A percentile compares a stretch with the other conserved stretches of the same genome.
These are phyloP conservation scores for Pythium chondricola DNA, from an alignment of 352 stramenopile genomes.

Conservation along the genomic window DNA sequence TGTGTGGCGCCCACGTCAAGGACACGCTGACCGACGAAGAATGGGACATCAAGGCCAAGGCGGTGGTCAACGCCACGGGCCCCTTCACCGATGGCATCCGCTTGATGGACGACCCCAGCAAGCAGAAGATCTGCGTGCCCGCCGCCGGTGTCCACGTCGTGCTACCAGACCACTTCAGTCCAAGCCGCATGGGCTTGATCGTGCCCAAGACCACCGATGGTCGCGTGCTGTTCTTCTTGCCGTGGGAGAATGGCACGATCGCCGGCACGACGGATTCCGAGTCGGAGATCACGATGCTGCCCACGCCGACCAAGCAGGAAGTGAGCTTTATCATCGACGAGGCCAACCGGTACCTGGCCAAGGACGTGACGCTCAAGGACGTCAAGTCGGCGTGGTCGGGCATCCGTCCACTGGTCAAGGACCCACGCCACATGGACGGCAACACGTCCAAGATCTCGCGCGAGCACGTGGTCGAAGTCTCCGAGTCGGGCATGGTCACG, in stretches of 20 bases:
- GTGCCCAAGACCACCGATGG: constrained; percentile 95
- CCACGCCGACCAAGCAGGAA: constrained; percentile 88
- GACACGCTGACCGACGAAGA: constrained; percentile 86
- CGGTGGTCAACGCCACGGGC: constrained; percentile 93
- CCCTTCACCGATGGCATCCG: constrained; percentile 90
- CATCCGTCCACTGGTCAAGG: constrained; percentile 91
- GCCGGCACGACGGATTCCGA: constrained; percentile 91
- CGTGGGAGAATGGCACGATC: constrained; percentile 93
- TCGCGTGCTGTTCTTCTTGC: constrained; percentile 93
- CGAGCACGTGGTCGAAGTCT: constrained; percentile 93
- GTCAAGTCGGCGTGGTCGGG: constrained; percentile 94
- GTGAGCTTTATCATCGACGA: constrained; percentile 95
- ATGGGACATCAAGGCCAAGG: constrained; percentile 86
- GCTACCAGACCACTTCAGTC: constrained; percentile 93
- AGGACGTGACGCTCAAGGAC: constrained; percentile 86
- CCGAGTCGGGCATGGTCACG: constrained; percentile 87
- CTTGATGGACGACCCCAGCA: constrained; percentile 90
- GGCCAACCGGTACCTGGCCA: constrained; percentile 87
- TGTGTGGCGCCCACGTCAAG: constrained; percentile 82
- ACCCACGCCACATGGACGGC: constrained; percentile 77
- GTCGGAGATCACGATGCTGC: constrained; percentile 93
- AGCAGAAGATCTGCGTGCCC: constrained; percentile 89
- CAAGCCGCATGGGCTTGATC: constrained; percentile 93
- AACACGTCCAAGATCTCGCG: constrained; percentile 89
- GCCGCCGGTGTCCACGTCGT: constrained; percentile 94